These are phyloP conservation scores for Sclerotiophoma versabilis DNA, from an alignment of 2,329 filamentous ascomycete species.

Conservation along the genomic window DNA sequence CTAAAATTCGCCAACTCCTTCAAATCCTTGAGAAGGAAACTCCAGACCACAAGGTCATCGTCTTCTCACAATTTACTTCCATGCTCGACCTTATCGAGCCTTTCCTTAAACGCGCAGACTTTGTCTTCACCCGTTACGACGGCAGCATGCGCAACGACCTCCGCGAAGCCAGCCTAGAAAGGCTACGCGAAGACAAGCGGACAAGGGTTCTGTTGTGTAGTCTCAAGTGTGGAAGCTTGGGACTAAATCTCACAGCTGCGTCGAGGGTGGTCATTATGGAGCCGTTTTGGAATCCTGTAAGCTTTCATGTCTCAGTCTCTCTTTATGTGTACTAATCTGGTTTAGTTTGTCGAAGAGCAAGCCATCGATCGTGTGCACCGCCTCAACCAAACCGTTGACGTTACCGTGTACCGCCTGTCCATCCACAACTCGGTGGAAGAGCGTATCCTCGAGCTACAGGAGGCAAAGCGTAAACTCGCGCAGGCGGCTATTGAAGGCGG, in stretches of 20 bases:
- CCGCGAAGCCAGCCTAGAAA: constrained; percentile 83
- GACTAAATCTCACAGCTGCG: constrained; percentile 92
- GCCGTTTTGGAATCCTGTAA: constrained; percentile 95
- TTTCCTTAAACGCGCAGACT: constrained; percentile 76
- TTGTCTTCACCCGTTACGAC: constrained; percentile 89
- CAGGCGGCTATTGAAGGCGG: constrained; percentile 87
- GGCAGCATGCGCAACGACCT: constrained; percentile 93
- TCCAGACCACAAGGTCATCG: constrained; percentile 90
- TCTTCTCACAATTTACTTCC: constrained; percentile 97
- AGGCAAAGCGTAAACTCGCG: constrained; percentile 91
- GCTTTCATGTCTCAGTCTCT: constrained; percentile 28
- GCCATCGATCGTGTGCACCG: constrained; percentile 98
- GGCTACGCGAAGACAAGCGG: constrained; percentile 74
- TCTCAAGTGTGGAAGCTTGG: constrained; percentile 90
- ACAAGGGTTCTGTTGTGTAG: constrained; percentile 90
- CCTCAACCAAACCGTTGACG: constrained; percentile 94
- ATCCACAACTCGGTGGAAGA: constrained; percentile 88
- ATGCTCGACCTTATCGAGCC: constrained; percentile 98
- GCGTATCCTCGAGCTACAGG: constrained; percentile 91
- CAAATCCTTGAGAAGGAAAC: constrained; percentile 81
- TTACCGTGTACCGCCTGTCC: constrained; percentile 93
- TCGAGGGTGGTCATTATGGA: constrained; percentile 93
- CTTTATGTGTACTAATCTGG: constrained; percentile 18
- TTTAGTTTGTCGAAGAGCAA: constrained; percentile 93
- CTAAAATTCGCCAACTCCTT: constrained; percentile 89